Conservation (phyloP, 1,139 yeast species). For the Candida tropicalis region DNA sequence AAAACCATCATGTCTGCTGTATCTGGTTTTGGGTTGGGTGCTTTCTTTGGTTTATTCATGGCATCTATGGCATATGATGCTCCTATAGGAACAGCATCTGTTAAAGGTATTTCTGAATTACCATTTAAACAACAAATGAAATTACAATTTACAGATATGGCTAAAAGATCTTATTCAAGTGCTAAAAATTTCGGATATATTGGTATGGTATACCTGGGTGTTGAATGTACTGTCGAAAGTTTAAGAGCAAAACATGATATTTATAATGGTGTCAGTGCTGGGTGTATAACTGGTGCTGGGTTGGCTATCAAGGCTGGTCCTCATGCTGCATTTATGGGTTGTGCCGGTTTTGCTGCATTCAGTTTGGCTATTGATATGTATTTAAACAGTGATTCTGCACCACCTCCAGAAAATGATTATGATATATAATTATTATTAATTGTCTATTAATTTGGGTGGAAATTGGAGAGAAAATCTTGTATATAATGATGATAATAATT, state of each 20-base stretch:
- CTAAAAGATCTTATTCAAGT: slow-evolving; percentile 76
- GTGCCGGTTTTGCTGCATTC: slow-evolving; percentile 98
- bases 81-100: slow-evolving; percentile 64
- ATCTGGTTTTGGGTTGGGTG: slow-evolving; percentile 94
- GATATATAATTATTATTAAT: slow-evolving; percentile 53
- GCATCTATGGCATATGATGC: slow-evolving; percentile 90
- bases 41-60: slow-evolving; percentile 95
- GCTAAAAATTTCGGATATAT: slow-evolving; percentile 96
- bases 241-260: slow-evolving; percentile 90
- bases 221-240: slow-evolving; percentile 87
- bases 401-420: slow-evolving; percentile 88
- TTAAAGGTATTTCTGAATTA: slow-evolving; percentile 66
- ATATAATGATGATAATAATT: too few relatives aligned
- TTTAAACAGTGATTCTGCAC: slow-evolving; percentile 81
- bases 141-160: slow-evolving; percentile 91
- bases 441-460: slow-evolving; percentile 10
- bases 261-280: slow-evolving; percentile 90
- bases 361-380: slow-evolving; percentile 92
- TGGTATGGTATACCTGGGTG: slow-evolving; percentile 92
- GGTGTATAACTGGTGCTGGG: slow-evolving; percentile 93
- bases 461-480: slow-evolving; percentile 2
- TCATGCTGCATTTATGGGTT: slow-evolving; percentile 85
- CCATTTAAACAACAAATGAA: slow-evolving; percentile 95
- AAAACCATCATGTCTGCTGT: slow-evolving; percentile 91
- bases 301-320: slow-evolving; percentile 93